These are phyloP conservation scores for Volvariella volvacea DNA, from an alignment of 1,284 basidiomycete species.

Conservation along the genomic window DNA sequence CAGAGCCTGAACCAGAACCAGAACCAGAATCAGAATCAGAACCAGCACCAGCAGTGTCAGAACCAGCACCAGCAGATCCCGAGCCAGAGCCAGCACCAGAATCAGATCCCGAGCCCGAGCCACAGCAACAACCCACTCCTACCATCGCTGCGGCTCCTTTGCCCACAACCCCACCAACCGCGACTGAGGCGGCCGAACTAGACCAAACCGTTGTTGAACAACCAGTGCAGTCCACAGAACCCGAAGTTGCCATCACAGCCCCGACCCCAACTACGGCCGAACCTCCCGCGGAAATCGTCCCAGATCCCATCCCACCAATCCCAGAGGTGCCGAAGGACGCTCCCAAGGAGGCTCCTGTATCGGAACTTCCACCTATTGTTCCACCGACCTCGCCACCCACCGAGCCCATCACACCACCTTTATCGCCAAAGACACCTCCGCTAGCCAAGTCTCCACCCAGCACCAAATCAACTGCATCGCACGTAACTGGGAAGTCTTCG, in stretches of 20 bases:
- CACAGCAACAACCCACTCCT: too few species aligned
- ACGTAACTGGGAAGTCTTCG: too few species aligned
- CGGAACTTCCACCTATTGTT: slow-evolving; percentile 12
- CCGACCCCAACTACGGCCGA: too few species aligned
- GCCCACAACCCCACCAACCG: too few species aligned
- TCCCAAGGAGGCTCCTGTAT: slow-evolving; percentile 6
- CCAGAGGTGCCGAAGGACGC: too few species aligned
- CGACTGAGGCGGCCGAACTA: too few species aligned
- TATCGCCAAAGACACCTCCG: slow-evolving; percentile 16
- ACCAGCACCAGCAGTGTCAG: not conserved
- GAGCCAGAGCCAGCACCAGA: not conserved
- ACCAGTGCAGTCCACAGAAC: not conserved
- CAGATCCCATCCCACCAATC: too few species aligned
- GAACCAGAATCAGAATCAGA: slow-evolving; percentile 7
- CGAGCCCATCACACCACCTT: slow-evolving; percentile 12
- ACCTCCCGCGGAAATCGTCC: too few species aligned
- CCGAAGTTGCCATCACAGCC: too few species aligned
- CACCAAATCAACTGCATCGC: slow-evolving; percentile 20
- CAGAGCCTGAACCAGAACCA: slow-evolving; percentile 14
- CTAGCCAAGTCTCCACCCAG: slow-evolving; percentile 24
- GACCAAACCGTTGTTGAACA: not conserved
- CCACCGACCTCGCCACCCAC: slow-evolving; percentile 15
- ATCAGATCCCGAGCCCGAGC: not conserved
- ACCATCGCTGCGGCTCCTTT: too few species aligned
- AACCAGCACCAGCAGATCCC: not conserved